Evolutionary conservation across 805 yeast genomes (phyloP).

Genomic region (Wickerhamomyces xylosicus): DNA sequence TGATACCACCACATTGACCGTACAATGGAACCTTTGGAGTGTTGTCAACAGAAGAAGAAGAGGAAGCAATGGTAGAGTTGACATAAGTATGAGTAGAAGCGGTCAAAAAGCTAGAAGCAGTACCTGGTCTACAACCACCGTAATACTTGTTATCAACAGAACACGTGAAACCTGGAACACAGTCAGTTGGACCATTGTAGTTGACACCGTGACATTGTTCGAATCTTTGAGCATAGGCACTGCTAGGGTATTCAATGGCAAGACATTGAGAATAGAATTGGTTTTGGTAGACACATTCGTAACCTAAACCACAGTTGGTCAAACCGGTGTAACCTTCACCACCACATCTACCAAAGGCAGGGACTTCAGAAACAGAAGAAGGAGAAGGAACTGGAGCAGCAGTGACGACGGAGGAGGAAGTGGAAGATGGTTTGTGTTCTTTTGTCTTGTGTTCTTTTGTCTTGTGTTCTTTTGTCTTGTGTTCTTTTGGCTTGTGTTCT

Average conservation of each 20-base stretch:
- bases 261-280: slow-evolving; percentile 11
- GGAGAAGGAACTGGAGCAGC: neutral
- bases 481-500: no score
- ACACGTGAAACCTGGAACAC: neutral
- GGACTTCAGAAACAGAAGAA: neutral
- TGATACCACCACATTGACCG: slow-evolving; percentile 7
- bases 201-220: neutral
- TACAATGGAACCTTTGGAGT: slow-evolving; percentile 1
- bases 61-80: neutral
- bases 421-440: no score
- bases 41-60: neutral
- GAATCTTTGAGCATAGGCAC: neutral
- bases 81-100: neutral
- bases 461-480: no score
- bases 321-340: slow-evolving; percentile 7
- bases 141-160: neutral
- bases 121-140: neutral
- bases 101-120: neutral
- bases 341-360: slow-evolving; percentile 11
- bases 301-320: slow-evolving; percentile 7
- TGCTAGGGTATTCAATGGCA: slow-evolving; percentile 6
- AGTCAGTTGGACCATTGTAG: neutral
- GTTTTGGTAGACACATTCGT: slow-evolving; percentile 7
- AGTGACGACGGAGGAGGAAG: neutral
- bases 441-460: no score